phyloP scores from a whole-genome alignment of 2,329 filamentous ascomycete species.

The Beauveria australis region DNA sequence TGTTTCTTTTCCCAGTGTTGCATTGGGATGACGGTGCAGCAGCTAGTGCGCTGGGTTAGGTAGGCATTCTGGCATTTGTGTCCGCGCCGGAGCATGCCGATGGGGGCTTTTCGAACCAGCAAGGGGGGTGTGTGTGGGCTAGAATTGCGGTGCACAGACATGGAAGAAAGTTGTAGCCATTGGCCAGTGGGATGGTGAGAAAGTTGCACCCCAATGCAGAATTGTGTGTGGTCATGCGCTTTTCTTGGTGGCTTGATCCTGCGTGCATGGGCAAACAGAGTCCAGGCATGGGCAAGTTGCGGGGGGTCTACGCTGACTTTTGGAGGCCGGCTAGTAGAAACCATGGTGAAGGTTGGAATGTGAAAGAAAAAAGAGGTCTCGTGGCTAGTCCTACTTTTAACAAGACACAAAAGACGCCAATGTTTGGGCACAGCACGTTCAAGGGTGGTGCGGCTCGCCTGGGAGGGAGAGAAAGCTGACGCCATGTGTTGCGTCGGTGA shows the following conservation, averaged over 20 bases:
- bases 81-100: constrained; percentile 6
- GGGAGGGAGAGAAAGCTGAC: background rate
- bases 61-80: background rate
- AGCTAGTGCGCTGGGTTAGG: constrained; percentile 5
- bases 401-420: background rate
- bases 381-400: background rate
- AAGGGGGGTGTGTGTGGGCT: background rate
- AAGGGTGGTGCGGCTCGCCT: background rate
- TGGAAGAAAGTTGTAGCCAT: background rate
- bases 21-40: background rate
- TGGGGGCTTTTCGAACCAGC: background rate
- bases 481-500: background rate
- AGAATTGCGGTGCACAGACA: background rate
- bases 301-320: too few relatives aligned
- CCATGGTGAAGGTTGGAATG: constrained; percentile 1
- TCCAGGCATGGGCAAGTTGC: too few relatives aligned
- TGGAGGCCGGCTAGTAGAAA: background rate
- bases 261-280: background rate
- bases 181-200: background rate
- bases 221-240: background rate
- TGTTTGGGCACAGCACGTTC: background rate
- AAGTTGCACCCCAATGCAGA: background rate
- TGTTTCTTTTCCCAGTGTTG: background rate
- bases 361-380: background rate
- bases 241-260: background rate